Base-by-base conservation (phyloP, 345 rosid species). In the Kernera saxatilis region DNA sequence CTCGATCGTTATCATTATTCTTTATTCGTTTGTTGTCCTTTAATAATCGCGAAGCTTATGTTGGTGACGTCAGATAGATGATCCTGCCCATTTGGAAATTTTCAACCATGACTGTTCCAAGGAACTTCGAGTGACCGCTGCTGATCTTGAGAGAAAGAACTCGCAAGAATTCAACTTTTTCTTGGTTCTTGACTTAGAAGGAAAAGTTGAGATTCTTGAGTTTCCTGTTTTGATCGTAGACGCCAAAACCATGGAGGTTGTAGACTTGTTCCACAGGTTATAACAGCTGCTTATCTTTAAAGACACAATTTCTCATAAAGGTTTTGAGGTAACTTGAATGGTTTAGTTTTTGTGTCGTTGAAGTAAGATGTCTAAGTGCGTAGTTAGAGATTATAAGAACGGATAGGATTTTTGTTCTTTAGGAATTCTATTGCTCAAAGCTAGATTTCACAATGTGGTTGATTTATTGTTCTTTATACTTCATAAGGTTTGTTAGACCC, bases 161-260 rank as follows among this genome's bases (percentile, higher is more conserved):
- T 76, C 88, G 22, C 97, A 89, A 67, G 86, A 83, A 55, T 75
- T 86, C 62, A 84, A 93, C 74, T 85, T 78, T 72, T 77, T 87
- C 81, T 77, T 89, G 83, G 96, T 93, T 71, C 83, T 91, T 35
- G 97, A 91, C 85, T 84, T 93, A 78, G 97, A 93, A 71, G 94
- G 97, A 56, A 93, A 87, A 81, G 92, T 87, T 43, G 91, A 93
- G 85, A 89, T 87, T 75, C 96, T 93, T 46, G 98, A 93, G 81
- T 93, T 88, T 72, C 93, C 96, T 25, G 94, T 91, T 21, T 72
- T 93, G 59, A 69, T 93, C 21, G 67, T 93, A 22, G 91, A 91
- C 79, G 85, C 94, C 30, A 87, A 69, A 80, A 82, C 96, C 33
- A 76, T 87, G 85, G 54, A 49, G 22, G 72, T 85, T 19, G 83